These are phyloP conservation scores for Penicillium sp. DNA, from an alignment of 2,329 filamentous ascomycete genomes.

Conservation along the genomic window DNA sequence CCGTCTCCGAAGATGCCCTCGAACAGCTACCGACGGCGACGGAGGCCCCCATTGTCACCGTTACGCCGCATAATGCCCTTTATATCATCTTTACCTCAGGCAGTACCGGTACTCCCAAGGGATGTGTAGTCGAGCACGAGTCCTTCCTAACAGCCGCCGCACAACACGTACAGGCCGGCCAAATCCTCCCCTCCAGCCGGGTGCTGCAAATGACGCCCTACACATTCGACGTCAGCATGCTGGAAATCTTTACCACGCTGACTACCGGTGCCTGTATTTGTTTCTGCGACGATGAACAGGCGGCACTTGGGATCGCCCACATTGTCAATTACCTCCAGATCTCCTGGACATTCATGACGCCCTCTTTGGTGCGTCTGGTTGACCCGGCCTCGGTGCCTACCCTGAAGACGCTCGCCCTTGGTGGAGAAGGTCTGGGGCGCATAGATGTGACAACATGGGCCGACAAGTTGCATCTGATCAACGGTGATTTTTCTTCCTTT, in stretches of 20 bases:
- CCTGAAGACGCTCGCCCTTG: conserved; percentile 27
- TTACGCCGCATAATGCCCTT: background rate
- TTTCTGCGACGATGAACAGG: background rate
- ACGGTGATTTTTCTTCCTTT: conserved; percentile 12
- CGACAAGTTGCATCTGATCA: conserved; percentile 26
- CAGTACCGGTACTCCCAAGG: background rate
- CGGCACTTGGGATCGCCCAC: background rate
- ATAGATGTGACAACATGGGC: conserved; percentile 15
- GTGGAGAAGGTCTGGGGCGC: conserved; percentile 15
- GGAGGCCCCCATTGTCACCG: too few species aligned
- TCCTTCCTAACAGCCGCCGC: background rate
- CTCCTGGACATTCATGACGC: conserved; percentile 46
- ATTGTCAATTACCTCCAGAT: background rate
- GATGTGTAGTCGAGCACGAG: background rate
- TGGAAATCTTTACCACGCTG: background rate
- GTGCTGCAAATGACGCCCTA: too few species aligned
- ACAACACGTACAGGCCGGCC: too few species aligned
- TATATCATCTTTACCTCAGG: background rate
- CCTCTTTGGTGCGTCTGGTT: conserved; percentile 40
- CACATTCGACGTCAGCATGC: too few species aligned
- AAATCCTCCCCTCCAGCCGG: too few species aligned
- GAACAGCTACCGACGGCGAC: too few species aligned
- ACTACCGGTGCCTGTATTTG: background rate
- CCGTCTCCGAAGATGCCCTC: background rate
- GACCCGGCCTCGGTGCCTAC: conserved; percentile 28